These are phyloP conservation scores for Begonia peltatifolia DNA, from an alignment of 306 rosid genomes.

Conservation along the genomic window DNA sequence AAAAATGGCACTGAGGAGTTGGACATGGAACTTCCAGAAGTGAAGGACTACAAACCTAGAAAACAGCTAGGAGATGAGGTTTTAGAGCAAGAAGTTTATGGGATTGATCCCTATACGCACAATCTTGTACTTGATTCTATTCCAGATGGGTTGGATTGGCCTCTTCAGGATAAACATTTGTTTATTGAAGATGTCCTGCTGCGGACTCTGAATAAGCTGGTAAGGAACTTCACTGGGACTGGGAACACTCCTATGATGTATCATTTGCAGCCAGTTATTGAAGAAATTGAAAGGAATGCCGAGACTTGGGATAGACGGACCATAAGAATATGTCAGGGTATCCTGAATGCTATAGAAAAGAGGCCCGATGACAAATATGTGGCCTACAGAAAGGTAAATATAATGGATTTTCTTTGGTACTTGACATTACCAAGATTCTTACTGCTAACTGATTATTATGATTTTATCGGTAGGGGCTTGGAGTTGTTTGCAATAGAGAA, in stretches of 20 bases:
- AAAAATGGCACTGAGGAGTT: slow-evolving; percentile 93
- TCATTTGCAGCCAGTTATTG: slow-evolving; percentile 64
- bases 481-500: slow-evolving; percentile 89
- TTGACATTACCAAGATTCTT: not conserved
- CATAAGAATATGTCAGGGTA: slow-evolving; percentile 61
- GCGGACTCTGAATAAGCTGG: slow-evolving; percentile 67
- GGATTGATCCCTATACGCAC: slow-evolving; percentile 95
- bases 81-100: slow-evolving; percentile 96
- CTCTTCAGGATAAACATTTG: slow-evolving; percentile 61
- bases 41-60: slow-evolving; percentile 87
- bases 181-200: slow-evolving; percentile 85
- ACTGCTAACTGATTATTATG: slow-evolving; percentile 9
- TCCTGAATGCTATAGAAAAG: slow-evolving; percentile 57
- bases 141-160: slow-evolving; percentile 81
- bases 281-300: slow-evolving; percentile 55
- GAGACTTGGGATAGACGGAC: slow-evolving; percentile 46
- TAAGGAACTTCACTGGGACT: slow-evolving; percentile 67
- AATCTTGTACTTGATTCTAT: slow-evolving; percentile 96
- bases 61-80: slow-evolving; percentile 84
- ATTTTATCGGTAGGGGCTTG: slow-evolving; percentile 66
- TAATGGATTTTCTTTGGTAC: slow-evolving; percentile 4
- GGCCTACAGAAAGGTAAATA: slow-evolving; percentile 79
- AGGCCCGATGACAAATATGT: slow-evolving; percentile 96
- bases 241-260: slow-evolving; percentile 78
- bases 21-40: slow-evolving; percentile 99